phyloP scores from a whole-genome alignment of 805 yeast genomes.

The Candida xyloterini region DNA sequence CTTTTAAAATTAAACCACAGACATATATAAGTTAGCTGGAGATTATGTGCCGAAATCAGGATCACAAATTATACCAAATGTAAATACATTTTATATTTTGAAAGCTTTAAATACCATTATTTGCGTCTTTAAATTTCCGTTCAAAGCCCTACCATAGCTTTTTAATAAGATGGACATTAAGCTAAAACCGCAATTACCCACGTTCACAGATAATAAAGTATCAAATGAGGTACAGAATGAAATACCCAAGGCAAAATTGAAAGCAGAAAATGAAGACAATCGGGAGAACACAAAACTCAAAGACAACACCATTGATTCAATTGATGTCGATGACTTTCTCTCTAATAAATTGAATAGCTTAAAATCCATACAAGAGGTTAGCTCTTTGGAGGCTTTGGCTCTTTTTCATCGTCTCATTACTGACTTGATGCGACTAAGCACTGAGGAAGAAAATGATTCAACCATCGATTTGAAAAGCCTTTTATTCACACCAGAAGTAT shows the following conservation, averaged over 20 bases:
- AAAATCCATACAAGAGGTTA: slow-evolving; percentile 20
- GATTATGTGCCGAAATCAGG: too few species aligned
- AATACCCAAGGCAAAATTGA: too few species aligned
- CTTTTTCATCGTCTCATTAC: slow-evolving; percentile 26
- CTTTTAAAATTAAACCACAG: not conserved
- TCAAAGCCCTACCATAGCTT: not conserved
- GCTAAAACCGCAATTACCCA: slow-evolving; percentile 24
- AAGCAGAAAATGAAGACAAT: too few species aligned
- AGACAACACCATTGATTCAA: slow-evolving; percentile 1
- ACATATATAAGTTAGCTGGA: too few species aligned
- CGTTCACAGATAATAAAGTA: slow-evolving; percentile 18
- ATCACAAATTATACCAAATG: too few species aligned
- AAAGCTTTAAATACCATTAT: too few species aligned
- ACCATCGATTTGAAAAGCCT: slow-evolving; percentile 14
- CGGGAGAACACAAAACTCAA: too few species aligned
- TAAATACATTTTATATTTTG: not conserved
- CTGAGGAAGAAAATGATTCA: slow-evolving; percentile 6
- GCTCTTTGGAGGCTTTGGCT: slow-evolving; percentile 30
- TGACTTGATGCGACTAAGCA: slow-evolving; percentile 24
- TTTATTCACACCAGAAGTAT: slow-evolving; percentile 14
- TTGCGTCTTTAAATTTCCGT: not conserved
- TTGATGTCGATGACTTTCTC: slow-evolving; percentile 35
- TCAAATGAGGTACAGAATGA: not conserved
- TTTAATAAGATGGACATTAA: slow-evolving; percentile 15
- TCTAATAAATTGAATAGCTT: slow-evolving; percentile 20